These are phyloP conservation scores for Candida orba DNA, from an alignment of 805 yeast species.

Conservation along the genomic window DNA sequence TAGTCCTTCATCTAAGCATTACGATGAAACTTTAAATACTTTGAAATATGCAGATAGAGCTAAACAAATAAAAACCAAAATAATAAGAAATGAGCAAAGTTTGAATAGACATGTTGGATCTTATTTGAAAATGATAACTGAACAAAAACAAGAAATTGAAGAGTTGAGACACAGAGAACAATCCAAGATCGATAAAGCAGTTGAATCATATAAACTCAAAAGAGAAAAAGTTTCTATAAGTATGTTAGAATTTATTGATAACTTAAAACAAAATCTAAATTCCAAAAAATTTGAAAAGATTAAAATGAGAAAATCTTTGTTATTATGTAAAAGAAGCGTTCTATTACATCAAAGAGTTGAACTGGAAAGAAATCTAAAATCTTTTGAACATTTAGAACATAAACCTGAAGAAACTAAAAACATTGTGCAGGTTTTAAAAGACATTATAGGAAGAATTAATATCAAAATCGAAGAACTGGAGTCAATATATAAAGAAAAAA, in stretches of 20 bases:
- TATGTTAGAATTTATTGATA: constrained; percentile 35
- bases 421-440: constrained; percentile 24
- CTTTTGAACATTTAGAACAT: constrained; percentile 17
- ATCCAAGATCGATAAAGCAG: constrained; percentile 31
- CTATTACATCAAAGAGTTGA: constrained; percentile 38
- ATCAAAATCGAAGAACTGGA: constrained; percentile 48
- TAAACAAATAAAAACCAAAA: constrained; percentile 79
- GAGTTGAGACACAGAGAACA: constrained; percentile 53
- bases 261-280: constrained; percentile 33
- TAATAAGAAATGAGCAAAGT: constrained; percentile 64
- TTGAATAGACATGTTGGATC: constrained; percentile 81
- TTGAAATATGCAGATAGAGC: constrained; percentile 89
- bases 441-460: constrained; percentile 30
- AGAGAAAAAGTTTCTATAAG: constrained; percentile 33
- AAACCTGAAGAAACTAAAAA: constrained; percentile 20
- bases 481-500: constrained; percentile 36
- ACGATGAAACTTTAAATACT: constrained; percentile 89
- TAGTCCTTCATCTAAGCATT: constrained; percentile 79
- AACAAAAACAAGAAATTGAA: constrained; percentile 68
- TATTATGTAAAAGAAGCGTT: constrained; percentile 32
- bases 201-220: constrained; percentile 28
- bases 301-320: constrained; percentile 32
- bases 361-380: constrained; percentile 19
- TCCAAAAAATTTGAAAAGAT: constrained; percentile 39
- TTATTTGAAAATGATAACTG: constrained; percentile 75